A percentile compares a stretch with the other conserved stretches of the same genome.
Evolutionary conservation across 306 rosid genomes (phyloP).

Genomic region (Trifolium dubium): DNA sequence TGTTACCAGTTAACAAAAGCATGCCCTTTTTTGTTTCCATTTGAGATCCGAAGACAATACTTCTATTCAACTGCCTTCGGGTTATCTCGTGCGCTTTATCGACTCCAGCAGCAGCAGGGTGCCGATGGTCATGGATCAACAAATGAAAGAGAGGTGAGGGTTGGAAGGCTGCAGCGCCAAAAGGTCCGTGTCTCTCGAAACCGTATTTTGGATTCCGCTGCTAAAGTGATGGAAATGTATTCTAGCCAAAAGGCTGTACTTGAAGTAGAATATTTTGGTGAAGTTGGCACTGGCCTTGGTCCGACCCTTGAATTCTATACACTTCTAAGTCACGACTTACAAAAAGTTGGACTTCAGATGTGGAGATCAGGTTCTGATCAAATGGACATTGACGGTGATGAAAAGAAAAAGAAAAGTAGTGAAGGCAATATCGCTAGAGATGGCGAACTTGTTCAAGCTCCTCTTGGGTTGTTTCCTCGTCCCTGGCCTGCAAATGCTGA

Average conservation of each 20-base stretch:
- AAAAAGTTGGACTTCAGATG: conserved; percentile 79
- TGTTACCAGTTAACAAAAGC: conserved; percentile 99
- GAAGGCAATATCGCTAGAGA: conserved; percentile 51
- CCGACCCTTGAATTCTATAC: conserved; percentile 99
- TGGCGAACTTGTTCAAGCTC: conserved; percentile 72
- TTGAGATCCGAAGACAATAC: conserved; percentile 93
- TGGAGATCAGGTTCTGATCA: conserved; percentile 79
- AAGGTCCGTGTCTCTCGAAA: conserved; percentile 97
- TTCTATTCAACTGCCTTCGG: conserved; percentile 98
- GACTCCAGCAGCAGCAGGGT: conserved; percentile 99
- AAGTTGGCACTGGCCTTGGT: conserved; percentile 99
- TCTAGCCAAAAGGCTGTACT: conserved; percentile 98
- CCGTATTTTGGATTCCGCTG: conserved; percentile 97
- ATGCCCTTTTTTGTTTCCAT: conserved; percentile 97
- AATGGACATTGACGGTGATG: conserved; percentile 80
- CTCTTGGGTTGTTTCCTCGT: conserved; percentile 90
- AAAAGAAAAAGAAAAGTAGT: conserved; percentile 51
- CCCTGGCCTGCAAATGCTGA: conserved; percentile 87
- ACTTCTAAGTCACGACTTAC: conserved; percentile 93
- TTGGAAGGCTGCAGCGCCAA: conserved; percentile 97
- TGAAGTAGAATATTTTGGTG: conserved; percentile 99
- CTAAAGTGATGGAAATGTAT: conserved; percentile 99
- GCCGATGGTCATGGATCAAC: conserved; percentile 93
- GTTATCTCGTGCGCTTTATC: conserved; percentile 89
- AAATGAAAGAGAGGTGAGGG: conserved; percentile 93